Conservation (phyloP, 2,329 filamentous ascomycete species). For the Fusarium sulawesiense region DNA sequence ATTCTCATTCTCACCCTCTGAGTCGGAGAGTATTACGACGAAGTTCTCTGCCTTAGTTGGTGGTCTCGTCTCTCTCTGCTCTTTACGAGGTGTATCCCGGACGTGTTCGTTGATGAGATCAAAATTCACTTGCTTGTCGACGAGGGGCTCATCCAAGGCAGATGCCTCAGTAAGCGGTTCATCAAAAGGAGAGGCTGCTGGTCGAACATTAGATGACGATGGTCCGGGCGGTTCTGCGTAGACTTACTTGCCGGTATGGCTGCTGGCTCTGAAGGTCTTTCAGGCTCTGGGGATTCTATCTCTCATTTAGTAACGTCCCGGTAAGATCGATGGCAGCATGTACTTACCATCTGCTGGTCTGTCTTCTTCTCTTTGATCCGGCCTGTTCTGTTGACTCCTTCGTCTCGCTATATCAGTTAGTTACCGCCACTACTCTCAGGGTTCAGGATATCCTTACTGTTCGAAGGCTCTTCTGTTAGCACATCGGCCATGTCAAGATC, state of each 20-base stretch:
- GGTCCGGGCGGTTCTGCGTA: not conserved
- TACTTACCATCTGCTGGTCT: not conserved
- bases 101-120: not conserved
- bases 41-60: too few species aligned
- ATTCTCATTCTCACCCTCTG: not conserved
- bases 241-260: not conserved
- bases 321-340: not conserved
- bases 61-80: not conserved
- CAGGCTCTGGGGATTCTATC: not conserved
- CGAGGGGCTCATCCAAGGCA: not conserved
- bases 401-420: not conserved
- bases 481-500: not conserved
- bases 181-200: not conserved
- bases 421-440: too few species aligned
- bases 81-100: not conserved
- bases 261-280: not conserved
- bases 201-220: not conserved
- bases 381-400: not conserved
- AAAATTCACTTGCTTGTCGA: not conserved
- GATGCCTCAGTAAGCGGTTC: not conserved
- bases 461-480: not conserved
- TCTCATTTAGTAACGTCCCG: not conserved
- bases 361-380: not conserved
- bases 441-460: not conserved
- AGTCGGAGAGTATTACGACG: not conserved